Evolutionary conservation across 2,329 filamentous ascomycete genomes (phyloP).

Genomic region (Pseudogymnoascus pannorum): DNA sequence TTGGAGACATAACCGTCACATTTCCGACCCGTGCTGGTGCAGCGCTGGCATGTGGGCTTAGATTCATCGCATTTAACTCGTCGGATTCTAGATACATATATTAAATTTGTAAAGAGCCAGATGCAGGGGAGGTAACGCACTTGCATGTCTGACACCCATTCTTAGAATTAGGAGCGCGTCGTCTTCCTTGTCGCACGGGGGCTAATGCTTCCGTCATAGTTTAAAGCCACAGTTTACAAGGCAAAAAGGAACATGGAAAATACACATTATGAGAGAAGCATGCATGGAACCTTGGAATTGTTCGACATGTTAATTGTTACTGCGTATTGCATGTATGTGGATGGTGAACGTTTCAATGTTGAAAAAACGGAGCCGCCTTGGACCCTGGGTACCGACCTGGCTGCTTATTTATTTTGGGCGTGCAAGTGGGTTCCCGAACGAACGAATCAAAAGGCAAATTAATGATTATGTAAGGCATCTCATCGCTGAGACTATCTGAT

Average conservation of each 20-base stretch:
- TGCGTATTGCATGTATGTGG: neutral
- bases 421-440: neutral
- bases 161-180: conserved; percentile 6
- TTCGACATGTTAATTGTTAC: neutral
- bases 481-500: neutral
- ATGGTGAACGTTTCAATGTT: neutral
- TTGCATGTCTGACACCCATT: conserved; percentile 24
- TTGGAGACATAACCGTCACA: conserved; percentile 21
- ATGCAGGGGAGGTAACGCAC: conserved; percentile 13
- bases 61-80: conserved; percentile 28
- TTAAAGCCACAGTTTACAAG: neutral
- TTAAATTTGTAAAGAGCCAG: neutral
- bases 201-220: neutral
- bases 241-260: neutral
- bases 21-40: conserved; percentile 20
- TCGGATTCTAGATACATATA: conserved; percentile 20
- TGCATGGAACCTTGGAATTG: neutral
- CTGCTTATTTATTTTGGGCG: neutral
- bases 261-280: neutral
- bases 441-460: neutral
- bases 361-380: neutral
- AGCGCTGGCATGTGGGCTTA: conserved; percentile 25
- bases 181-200: neutral
- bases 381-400: neutral
- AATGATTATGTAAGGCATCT: neutral